These are phyloP conservation scores for Sugiyamaella japonica DNA, from an alignment of 1,139 yeast species.

Conservation along the genomic window DNA sequence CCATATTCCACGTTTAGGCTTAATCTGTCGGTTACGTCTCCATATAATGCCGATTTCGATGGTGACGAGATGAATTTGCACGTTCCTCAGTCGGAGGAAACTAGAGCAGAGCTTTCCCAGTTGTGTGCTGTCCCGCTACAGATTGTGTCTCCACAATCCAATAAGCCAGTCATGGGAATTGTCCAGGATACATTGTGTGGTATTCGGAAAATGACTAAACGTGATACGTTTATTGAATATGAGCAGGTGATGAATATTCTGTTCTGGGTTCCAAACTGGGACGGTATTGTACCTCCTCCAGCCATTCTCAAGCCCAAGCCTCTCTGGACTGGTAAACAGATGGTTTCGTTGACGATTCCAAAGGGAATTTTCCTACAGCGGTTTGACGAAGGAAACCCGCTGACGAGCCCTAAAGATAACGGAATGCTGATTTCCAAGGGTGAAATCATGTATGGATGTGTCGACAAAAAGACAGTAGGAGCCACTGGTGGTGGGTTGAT, in stretches of 20 bases:
- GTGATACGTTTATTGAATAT: conserved; percentile 84
- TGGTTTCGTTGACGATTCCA: conserved; percentile 90
- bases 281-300: conserved; percentile 97
- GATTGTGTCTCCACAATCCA: conserved; percentile 97
- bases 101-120: conserved; percentile 92
- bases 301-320: conserved; percentile 94
- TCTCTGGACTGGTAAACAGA: conserved; percentile 96
- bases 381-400: conserved; percentile 86
- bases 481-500: conserved; percentile 97
- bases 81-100: conserved; percentile 98
- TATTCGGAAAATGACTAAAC: conserved; percentile 88
- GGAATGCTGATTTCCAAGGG: conserved; percentile 94
- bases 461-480: conserved; percentile 97
- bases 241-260: conserved; percentile 96
- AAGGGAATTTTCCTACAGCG: conserved; percentile 93
- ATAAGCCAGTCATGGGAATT: conserved; percentile 99
- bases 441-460: conserved; percentile 94
- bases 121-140: conserved; percentile 96
- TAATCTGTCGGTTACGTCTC: conserved; percentile 95
- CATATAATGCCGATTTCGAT: conserved; percentile 99
- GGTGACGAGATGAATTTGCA: conserved; percentile 99
- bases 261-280: conserved; percentile 99
- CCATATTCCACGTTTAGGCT: conserved; percentile 97
- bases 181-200: conserved; percentile 99
- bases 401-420: conserved; percentile 79